Evolutionary conservation across 164 flowering plant genomes (phyloP).

Genomic region (Cinnamomum chago): DNA sequence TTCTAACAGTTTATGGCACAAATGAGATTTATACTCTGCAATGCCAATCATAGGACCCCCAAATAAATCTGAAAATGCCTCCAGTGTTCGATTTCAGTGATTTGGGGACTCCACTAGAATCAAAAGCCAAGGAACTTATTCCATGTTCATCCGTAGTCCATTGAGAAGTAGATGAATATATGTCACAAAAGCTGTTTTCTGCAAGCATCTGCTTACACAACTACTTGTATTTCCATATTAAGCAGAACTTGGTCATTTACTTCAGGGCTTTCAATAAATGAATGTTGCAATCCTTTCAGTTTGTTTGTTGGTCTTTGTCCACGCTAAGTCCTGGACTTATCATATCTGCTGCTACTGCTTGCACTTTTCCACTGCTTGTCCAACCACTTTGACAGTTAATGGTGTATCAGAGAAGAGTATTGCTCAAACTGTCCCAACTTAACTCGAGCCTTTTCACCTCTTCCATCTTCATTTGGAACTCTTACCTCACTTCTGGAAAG

Average conservation of each 20-base stretch:
- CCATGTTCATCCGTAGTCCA: slow-evolving; percentile 12
- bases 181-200: slow-evolving; percentile 14
- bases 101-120: slow-evolving; percentile 13
- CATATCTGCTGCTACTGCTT: slow-evolving; percentile 63
- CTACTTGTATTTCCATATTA: slow-evolving; percentile 17
- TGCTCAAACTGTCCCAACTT: slow-evolving; percentile 65
- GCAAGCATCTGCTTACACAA: slow-evolving; percentile 16
- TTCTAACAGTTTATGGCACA: slow-evolving; percentile 65
- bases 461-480: slow-evolving; percentile 70
- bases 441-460: slow-evolving; percentile 84
- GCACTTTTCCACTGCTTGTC: slow-evolving; percentile 94
- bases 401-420: slow-evolving; percentile 80
- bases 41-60: slow-evolving; percentile 45
- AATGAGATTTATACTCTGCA: slow-evolving; percentile 47
- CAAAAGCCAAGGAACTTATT: slow-evolving; percentile 7
- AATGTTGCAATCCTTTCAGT: slow-evolving; percentile 23
- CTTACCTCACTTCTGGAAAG: slow-evolving; percentile 41
- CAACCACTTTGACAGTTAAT: slow-evolving; percentile 91
- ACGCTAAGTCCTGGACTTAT: slow-evolving; percentile 28
- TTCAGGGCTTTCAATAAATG: slow-evolving; percentile 22
- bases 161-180: slow-evolving; percentile 7
- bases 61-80: slow-evolving; percentile 74
- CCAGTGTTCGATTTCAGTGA: slow-evolving; percentile 45
- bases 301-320: slow-evolving; percentile 54
- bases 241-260: slow-evolving; percentile 11